Base-by-base conservation (phyloP, 106 monocot genomes). In the Posidonia australis region DNA sequence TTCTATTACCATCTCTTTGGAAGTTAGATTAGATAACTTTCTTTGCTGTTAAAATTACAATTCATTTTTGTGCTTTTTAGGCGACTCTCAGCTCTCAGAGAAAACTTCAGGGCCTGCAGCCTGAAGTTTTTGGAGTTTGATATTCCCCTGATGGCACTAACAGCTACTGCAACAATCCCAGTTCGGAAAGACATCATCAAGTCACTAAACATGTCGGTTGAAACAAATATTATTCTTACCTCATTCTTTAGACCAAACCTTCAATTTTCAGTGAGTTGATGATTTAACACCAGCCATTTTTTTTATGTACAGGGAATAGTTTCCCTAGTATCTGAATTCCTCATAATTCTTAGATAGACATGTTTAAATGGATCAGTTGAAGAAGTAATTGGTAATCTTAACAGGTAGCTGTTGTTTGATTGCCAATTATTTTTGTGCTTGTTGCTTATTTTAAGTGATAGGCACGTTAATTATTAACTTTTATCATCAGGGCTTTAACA, bases 221-320 rank as follows among this genome's bases (percentile, higher is more conserved):
- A 81, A 51, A 75, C 82, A 73, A 71, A 73, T 55, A 65, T 77
- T 64, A 67, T 98, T 58, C 63, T 90, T 54, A 98, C 90, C 31
- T 80, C 96, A 28, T 90, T 90, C 70, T 87, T 96, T 70, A 77
- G 96, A 70, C 84, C 96, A 64, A 90, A 98, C 74, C 87, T 90
- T 66, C 77, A 72, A 62, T 98, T 98, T 67, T 84, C 83, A 13
- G 96, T 98, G 63, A 82, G 94, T 82, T 27, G 23, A 43, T 42
- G 9, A 23, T 23, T 21, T 55, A 18, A 41, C 23, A 28, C 3
- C 29, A n/a, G n/a, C n/a, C n/a, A n/a, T 19, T 12, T 5, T 29
- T 7, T 3, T 41, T 61, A 41, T 0, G 61, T 28, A 55, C 23
- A 18, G 29, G n/a, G 47, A 51, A 47, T 66, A 13, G 59, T 36